A percentile compares a stretch with the other conserved stretches of the same genome.
phyloP scores from a whole-genome alignment of 352 stramenopile genomes.

The Pythium aphanidermatum region DNA sequence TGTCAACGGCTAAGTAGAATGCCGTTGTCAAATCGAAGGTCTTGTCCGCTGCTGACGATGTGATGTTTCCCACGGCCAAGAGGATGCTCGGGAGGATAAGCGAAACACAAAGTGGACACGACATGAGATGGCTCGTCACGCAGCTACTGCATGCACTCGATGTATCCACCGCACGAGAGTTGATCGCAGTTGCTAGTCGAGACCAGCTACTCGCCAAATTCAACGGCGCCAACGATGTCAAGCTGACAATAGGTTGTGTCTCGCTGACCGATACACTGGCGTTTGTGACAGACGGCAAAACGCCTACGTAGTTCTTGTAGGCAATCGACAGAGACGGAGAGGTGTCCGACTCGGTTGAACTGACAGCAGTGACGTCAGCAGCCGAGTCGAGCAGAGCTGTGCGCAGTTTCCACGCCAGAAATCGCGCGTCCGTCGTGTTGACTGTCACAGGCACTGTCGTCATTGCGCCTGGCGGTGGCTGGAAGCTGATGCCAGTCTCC shows the following conservation, averaged over 20 bases:
- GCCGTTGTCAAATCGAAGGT: slow-evolving; percentile 5
- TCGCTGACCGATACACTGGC: neutral
- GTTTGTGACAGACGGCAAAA: too few species aligned
- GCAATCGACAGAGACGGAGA: too few species aligned
- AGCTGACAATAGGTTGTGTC: neutral
- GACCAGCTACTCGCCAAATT: neutral
- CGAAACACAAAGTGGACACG: slow-evolving; percentile 5
- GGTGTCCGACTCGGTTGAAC: too few species aligned
- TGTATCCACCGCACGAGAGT: neutral
- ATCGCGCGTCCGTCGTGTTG: too few species aligned
- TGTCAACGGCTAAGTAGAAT: slow-evolving; percentile 10
- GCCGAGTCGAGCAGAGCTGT: too few species aligned
- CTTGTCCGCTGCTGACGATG: neutral
- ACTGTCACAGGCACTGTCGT: too few species aligned
- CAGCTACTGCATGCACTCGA: neutral
- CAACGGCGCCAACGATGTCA: neutral
- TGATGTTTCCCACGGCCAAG: neutral
- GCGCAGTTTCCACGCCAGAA: too few species aligned
- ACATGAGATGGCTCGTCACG: neutral
- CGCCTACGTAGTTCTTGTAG: too few species aligned
- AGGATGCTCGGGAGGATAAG: slow-evolving; percentile 8
- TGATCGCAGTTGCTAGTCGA: neutral
- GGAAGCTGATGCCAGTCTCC: too few species aligned
- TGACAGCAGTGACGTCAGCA: too few species aligned
- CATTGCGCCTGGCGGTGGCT: too few species aligned